Conservation (phyloP, 768 basidiomycete genomes). For the Suillus ampliporus region DNA sequence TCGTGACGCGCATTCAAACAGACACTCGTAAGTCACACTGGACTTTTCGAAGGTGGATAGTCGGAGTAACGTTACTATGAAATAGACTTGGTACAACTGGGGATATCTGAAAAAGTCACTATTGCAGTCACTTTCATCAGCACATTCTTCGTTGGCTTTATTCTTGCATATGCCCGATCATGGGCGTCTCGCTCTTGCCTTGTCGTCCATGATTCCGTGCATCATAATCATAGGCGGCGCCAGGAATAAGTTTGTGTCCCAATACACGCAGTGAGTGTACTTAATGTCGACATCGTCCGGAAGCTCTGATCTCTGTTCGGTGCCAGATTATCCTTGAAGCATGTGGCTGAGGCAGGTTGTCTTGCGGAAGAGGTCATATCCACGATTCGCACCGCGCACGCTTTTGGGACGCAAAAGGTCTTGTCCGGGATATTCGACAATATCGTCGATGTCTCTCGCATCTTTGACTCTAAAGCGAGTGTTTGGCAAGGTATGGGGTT, state of each 20-base stretch:
- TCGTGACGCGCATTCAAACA: constrained; percentile 54
- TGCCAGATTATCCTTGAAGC: constrained; percentile 43
- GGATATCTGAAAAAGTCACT: constrained; percentile 58
- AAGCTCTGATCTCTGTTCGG: neutral
- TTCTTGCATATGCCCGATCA: constrained; percentile 42
- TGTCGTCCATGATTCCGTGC: constrained; percentile 55
- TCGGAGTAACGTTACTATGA: neutral
- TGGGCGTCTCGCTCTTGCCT: constrained; percentile 58
- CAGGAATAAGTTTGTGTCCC: constrained; percentile 43
- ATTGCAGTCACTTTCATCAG: constrained; percentile 42
- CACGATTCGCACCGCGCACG: constrained; percentile 59
- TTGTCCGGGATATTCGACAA: constrained; percentile 52
- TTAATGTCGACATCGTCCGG: no score
- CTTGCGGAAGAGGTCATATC: constrained; percentile 67
- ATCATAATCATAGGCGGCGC: constrained; percentile 49
- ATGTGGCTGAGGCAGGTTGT: constrained; percentile 52
- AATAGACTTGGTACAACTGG: constrained; percentile 53
- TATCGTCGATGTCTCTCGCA: constrained; percentile 42
- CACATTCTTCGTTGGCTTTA: constrained; percentile 56
- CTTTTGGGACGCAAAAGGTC: constrained; percentile 55
- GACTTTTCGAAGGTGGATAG: neutral
- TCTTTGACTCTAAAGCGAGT: constrained; percentile 42
- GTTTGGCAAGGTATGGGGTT: constrained; percentile 44
- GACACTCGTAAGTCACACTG: constrained; percentile 20
- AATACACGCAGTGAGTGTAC: constrained; percentile 32